A percentile compares a stretch with the other conserved stretches of the same genome.
These are phyloP conservation scores for Acanthamoeba healyi DNA, from an alignment of 208 protist genomes.

Conservation along the genomic window DNA sequence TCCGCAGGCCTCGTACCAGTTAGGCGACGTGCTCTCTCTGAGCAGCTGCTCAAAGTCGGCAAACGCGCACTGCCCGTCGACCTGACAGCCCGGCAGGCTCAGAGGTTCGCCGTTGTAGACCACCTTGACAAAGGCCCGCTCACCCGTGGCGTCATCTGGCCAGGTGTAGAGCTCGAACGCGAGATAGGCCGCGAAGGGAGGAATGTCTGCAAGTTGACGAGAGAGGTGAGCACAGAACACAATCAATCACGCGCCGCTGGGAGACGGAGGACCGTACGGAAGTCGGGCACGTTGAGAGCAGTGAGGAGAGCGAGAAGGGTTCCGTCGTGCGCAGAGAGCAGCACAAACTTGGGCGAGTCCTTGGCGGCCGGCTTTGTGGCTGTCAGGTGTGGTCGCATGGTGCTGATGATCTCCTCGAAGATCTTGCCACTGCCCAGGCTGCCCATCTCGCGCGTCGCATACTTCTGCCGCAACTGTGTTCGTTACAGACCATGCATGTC, in stretches of 20 bases:
- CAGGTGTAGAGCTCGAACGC: slow-evolving; percentile 24
- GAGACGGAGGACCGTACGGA: not conserved
- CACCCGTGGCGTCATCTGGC: not conserved
- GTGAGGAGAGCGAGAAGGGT: slow-evolving; percentile 63
- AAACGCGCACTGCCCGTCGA: not conserved
- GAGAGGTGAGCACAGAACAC: not conserved
- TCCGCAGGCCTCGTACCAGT: slow-evolving; percentile 11
- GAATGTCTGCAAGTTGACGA: not conserved
- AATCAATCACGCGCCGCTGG: not conserved
- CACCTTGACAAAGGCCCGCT: slow-evolving; percentile 33
- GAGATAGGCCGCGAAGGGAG: not conserved
- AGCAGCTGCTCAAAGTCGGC: not conserved
- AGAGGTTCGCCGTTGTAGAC: slow-evolving; percentile 2
- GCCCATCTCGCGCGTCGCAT: slow-evolving; percentile 59
- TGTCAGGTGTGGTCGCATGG: slow-evolving; percentile 1
- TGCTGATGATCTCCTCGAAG: not conserved
- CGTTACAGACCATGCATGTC: too few relatives aligned
- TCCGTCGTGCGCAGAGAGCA: slow-evolving; percentile 67
- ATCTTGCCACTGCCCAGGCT: slow-evolving; percentile 39
- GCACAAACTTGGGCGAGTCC: slow-evolving; percentile 47
- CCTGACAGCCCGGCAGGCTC: not conserved
- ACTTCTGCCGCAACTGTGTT: slow-evolving; percentile 70
- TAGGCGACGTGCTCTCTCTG: not conserved
- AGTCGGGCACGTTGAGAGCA: slow-evolving; percentile 28
- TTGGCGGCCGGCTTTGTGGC: not conserved